Conservation (phyloP, 345 rosid genomes). For the Melastoma malabathricum region DNA sequence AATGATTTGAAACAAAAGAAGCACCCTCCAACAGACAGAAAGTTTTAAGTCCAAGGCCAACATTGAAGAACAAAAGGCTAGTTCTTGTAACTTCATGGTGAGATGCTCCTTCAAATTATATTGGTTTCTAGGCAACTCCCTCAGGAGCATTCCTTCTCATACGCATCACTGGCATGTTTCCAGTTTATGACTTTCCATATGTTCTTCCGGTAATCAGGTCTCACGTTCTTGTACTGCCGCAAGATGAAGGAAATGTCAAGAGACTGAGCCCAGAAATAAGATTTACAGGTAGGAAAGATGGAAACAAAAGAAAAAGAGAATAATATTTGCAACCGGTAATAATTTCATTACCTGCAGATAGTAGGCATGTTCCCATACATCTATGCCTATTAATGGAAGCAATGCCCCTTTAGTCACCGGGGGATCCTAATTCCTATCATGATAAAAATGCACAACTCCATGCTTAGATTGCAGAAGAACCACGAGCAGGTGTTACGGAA, state of each 20-base stretch:
- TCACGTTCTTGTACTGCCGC: constrained; percentile 15
- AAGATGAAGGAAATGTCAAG: not conserved
- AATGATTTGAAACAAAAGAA: no score
- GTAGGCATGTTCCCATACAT: constrained; percentile 99
- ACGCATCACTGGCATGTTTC: no score
- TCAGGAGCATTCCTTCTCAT: no score
- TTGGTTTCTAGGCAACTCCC: no score
- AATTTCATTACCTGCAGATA: constrained; percentile 61
- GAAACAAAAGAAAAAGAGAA: not conserved
- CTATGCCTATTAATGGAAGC: constrained; percentile 81
- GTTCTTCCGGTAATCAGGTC: constrained; percentile 57
- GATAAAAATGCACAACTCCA: not conserved
- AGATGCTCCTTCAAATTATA: no score
- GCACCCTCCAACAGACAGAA: no score
- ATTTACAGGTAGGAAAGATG: not conserved
- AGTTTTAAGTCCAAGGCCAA: no score
- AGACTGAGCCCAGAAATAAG: not conserved
- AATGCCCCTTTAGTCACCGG: constrained; percentile 71
- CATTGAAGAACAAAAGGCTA: no score
- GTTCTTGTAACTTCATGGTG: no score
- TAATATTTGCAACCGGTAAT: no score
- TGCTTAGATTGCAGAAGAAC: no score
- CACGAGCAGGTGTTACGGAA: not conserved
- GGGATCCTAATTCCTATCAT: constrained; percentile 77
- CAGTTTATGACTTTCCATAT: constrained; percentile 39